phyloP scores from a whole-genome alignment of 2,329 filamentous ascomycete genomes.

The Paraconiothyrium brasiliense region DNA sequence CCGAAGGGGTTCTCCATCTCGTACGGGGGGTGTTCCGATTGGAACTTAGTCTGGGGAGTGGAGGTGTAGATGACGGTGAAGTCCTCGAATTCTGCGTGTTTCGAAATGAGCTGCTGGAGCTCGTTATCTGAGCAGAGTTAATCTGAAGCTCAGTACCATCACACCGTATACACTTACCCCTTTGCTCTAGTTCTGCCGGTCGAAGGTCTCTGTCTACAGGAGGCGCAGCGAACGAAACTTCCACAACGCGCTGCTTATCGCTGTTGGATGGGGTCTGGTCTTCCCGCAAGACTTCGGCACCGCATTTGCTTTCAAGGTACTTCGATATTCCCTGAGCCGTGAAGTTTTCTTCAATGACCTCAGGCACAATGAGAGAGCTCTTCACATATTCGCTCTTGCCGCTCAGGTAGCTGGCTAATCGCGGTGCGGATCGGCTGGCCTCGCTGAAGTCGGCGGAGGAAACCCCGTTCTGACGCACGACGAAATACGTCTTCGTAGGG shows the following conservation, averaged over 20 bases:
- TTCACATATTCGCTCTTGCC: slow-evolving; percentile 59
- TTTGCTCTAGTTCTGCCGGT: slow-evolving; percentile 25
- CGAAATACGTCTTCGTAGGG: slow-evolving; percentile 77
- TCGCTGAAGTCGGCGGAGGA: slow-evolving; percentile 73
- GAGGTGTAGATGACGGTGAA: slow-evolving; percentile 83
- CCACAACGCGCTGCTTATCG: slow-evolving; percentile 10
- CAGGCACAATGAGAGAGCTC: slow-evolving; percentile 63
- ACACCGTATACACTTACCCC: slow-evolving; percentile 26
- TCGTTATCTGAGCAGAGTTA: slow-evolving; percentile 31
- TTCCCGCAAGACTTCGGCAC: slow-evolving; percentile 53
- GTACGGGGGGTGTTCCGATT: slow-evolving; percentile 58
- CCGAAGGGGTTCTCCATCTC: slow-evolving; percentile 71
- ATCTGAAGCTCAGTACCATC: background rate
- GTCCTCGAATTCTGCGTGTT: slow-evolving; percentile 56
- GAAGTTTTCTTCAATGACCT: slow-evolving; percentile 58
- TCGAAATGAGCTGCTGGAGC: slow-evolving; percentile 36
- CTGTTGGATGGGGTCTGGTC: slow-evolving; percentile 44
- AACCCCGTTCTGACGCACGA: slow-evolving; percentile 80
- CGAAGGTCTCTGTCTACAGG: slow-evolving; percentile 25
- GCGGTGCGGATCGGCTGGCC: slow-evolving; percentile 59
- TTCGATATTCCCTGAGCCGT: slow-evolving; percentile 11
- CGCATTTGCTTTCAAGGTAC: slow-evolving; percentile 59
- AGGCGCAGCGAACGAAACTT: slow-evolving; percentile 26
- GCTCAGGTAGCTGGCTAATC: slow-evolving; percentile 63
- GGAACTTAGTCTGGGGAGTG: slow-evolving; percentile 58